These are phyloP conservation scores for Actinomortierella wolfii DNA, from an alignment of 371 early-diverging fungal species.

Conservation along the genomic window DNA sequence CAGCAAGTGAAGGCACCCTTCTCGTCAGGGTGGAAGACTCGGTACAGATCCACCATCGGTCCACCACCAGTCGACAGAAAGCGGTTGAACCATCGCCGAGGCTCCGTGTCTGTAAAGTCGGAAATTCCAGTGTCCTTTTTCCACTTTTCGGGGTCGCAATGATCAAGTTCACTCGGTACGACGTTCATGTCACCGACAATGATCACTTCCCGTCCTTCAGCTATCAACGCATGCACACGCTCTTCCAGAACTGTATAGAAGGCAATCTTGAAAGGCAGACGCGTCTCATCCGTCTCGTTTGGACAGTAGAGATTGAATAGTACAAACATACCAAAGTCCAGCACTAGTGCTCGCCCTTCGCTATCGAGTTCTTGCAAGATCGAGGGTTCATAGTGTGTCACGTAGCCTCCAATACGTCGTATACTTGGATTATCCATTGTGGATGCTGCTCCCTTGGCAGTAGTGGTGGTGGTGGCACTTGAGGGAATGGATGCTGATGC, in stretches of 20 bases:
- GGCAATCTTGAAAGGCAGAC: conserved; percentile 66
- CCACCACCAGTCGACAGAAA: conserved; percentile 60
- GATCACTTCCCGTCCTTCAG: conserved; percentile 69
- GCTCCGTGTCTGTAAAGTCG: conserved; percentile 67
- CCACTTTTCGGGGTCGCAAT: conserved; percentile 74
- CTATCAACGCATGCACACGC: conserved; percentile 54
- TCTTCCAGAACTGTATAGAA: conserved; percentile 61
- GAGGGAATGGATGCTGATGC: conserved; percentile 1
- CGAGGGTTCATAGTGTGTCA: conserved; percentile 30
- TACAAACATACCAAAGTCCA: conserved; percentile 81
- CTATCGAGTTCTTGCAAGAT: conserved; percentile 62
- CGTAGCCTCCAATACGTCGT: no score
- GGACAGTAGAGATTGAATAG: conserved; percentile 88
- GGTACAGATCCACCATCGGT: conserved; percentile 58
- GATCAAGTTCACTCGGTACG: conserved; percentile 75
- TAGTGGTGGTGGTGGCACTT: background rate
- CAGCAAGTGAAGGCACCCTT: conserved; percentile 71
- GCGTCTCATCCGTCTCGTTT: conserved; percentile 61
- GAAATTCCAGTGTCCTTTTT: conserved; percentile 57
- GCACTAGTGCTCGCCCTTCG: conserved; percentile 82
- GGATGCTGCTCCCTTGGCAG: conserved; percentile 11
- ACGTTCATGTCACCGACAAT: conserved; percentile 86
- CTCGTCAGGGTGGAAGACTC: conserved; percentile 56
- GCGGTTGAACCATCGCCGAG: conserved; percentile 74
- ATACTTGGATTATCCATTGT: conserved; percentile 4